Base-by-base conservation (phyloP, 495 filamentous ascomycete species). In the Darksidea phi region DNA sequence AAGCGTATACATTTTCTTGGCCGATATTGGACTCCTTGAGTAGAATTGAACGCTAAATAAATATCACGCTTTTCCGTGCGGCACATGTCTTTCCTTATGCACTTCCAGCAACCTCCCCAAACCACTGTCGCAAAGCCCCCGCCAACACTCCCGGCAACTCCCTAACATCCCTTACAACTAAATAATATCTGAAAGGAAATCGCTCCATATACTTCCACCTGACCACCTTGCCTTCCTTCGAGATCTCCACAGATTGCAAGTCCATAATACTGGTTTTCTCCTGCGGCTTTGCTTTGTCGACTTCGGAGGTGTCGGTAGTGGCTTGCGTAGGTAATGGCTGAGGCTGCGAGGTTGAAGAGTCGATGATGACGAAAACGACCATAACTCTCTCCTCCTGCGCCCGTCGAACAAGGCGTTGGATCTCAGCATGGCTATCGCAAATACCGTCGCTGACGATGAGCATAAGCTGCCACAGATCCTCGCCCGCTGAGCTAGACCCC, bases 281-380 rank as follows among this genome's bases (percentile, higher is more conserved):
- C 28, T 32, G 3, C 28, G 28, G 28, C 28, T 32, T 32, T 3
- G 3, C 28, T 32, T 3, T 10, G 28, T 10, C 26, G 51, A 21
- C 21, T 77, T 21, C 24, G 21, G 17, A 2, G 41, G 20, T 10
- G 10, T 23, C 17, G 5, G 25, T 45, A 21, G 1, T 17, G 2
- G 77, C 75, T 59, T 72, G 73, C 51, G 69, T 71, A 67, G 55
- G 17, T 48, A 59, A 45, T 20, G 53, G 32, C 28, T 57, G 38
- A 20, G 65, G 69, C 57, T 52, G 65, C 53, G 50, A 63, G 59
- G 60, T 67, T 45, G 86, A 80, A 34, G 91, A 85, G 77, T 98
- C 94, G 63, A 98, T 87, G 61, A 99, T 87, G 48, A 99, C 87
- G 66, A 97, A 99, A 0, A 99, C 91, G 52, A 97, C 86, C 94